Conservation (phyloP, 805 yeast genomes). For the Candida dendrica region DNA sequence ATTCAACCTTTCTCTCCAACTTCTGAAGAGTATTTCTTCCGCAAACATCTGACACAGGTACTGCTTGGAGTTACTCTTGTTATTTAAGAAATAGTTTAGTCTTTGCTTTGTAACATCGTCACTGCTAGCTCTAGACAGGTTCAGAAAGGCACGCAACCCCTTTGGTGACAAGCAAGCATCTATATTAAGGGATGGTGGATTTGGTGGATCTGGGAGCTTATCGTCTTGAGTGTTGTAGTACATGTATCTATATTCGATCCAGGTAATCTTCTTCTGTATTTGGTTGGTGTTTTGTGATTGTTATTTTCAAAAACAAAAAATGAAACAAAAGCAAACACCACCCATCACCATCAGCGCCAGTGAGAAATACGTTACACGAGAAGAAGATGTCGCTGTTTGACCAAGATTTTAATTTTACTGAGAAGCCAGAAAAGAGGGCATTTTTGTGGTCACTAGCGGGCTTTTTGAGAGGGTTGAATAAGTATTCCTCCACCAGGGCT, state of each 20-base stretch:
- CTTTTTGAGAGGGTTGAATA: background rate
- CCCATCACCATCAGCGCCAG: too few species aligned
- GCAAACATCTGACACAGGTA: slow-evolving; percentile 30
- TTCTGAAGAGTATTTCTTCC: slow-evolving; percentile 31
- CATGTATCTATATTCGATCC: too few species aligned
- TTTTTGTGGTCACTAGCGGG: background rate
- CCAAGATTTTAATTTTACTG: background rate
- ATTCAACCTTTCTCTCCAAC: slow-evolving; percentile 36
- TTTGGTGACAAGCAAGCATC: slow-evolving; percentile 26
- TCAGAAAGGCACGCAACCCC: slow-evolving; percentile 29
- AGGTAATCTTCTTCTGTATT: too few species aligned
- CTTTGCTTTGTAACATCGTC: slow-evolving; percentile 42
- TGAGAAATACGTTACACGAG: too few species aligned
- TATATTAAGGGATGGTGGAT: slow-evolving; percentile 19
- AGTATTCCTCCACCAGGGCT: background rate
- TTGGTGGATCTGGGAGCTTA: slow-evolving; percentile 14
- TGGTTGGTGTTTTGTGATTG: background rate
- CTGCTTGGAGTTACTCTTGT: slow-evolving; percentile 10
- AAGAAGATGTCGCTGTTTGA: background rate
- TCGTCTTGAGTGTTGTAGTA: slow-evolving; percentile 4
- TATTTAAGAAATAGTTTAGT: slow-evolving; percentile 31
- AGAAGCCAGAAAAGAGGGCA: slow-evolving; percentile 1
- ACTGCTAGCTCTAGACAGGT: slow-evolving; percentile 26
- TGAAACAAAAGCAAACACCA: too few species aligned
- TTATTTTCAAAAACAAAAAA: background rate